Evolutionary conservation across 2,329 filamentous ascomycete genomes (phyloP).

Genomic region (Aspergillus chevalieri): DNA sequence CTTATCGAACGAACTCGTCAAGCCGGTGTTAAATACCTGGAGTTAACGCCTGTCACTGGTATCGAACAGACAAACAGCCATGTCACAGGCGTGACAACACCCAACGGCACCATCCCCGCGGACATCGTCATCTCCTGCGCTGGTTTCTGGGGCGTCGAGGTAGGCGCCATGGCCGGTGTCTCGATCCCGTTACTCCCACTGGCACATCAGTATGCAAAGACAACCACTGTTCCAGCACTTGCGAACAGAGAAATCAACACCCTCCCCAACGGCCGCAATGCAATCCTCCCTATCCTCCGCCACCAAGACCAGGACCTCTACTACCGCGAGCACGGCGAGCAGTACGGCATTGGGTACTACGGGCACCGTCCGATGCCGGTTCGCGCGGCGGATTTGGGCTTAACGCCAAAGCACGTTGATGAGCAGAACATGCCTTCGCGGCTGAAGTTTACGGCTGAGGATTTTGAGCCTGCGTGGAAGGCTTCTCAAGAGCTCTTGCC

Average conservation of each 20-base stretch:
- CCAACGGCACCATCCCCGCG: constrained; percentile 46
- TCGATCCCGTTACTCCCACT: constrained; percentile 55
- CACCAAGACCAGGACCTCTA: constrained; percentile 61
- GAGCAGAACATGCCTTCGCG: constrained; percentile 60
- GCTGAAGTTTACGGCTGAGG: constrained; percentile 53
- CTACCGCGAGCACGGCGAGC: constrained; percentile 59
- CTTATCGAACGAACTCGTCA: constrained; percentile 53
- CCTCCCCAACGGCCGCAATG: constrained; percentile 42
- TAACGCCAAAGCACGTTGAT: constrained; percentile 49
- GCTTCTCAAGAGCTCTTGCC: constrained; percentile 52
- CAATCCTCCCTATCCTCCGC: constrained; percentile 53
- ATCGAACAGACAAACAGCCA: constrained; percentile 46
- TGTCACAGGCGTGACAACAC: constrained; percentile 53
- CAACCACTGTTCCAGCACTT: constrained; percentile 46
- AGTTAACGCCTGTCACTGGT: constrained; percentile 52
- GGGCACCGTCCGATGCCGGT: constrained; percentile 58
- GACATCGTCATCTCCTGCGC: constrained; percentile 60
- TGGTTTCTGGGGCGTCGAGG: constrained; percentile 61
- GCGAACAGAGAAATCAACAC: constrained; percentile 34
- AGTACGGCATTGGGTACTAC: constrained; percentile 59
- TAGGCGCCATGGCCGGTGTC: constrained; percentile 56
- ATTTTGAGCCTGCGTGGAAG: constrained; percentile 58
- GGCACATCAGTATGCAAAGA: constrained; percentile 60
- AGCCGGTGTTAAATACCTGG: constrained; percentile 55
- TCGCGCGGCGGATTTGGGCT: constrained; percentile 48